Evolutionary conservation across 306 rosid genomes (phyloP).

Genomic region (Ormosia emarginata): DNA sequence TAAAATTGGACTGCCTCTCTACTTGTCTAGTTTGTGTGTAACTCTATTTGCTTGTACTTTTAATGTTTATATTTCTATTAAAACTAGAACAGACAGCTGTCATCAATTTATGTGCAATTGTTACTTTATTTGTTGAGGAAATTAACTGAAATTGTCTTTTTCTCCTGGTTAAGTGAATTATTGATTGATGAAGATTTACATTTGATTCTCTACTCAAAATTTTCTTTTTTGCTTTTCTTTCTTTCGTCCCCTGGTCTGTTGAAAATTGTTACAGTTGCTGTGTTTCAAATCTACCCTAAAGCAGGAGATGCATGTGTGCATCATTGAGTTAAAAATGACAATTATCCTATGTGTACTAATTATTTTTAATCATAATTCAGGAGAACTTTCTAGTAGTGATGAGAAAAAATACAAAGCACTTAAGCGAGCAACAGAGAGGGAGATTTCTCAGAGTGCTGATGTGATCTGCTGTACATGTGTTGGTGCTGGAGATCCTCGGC

Average conservation of each 20-base stretch:
- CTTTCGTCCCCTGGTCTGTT: too few relatives aligned
- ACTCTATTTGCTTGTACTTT: background rate
- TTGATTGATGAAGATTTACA: background rate
- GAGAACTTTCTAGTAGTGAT: slow-evolving; percentile 95
- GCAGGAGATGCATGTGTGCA: background rate
- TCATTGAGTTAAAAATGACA: background rate
- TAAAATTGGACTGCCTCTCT: background rate
- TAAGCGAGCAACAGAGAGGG: slow-evolving; percentile 97
- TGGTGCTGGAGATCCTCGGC: slow-evolving; percentile 98
- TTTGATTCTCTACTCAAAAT: background rate
- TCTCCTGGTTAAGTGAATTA: background rate
- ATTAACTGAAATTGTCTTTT: background rate
- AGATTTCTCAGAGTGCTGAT: slow-evolving; percentile 99
- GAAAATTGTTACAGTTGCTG: background rate
- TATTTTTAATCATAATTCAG: slow-evolving; percentile 33
- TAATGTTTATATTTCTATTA: background rate
- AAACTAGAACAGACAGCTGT: background rate
- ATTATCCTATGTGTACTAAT: background rate
- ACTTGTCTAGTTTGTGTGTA: background rate
- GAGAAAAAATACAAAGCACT: slow-evolving; percentile 97
- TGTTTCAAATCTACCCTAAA: background rate
- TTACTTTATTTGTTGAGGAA: background rate
- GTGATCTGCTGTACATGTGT: slow-evolving; percentile 98
- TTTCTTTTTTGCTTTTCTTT: background rate
- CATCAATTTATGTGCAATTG: background rate